phyloP scores from a whole-genome alignment of 2,329 filamentous ascomycete genomes.

The Cladosporium sp. region DNA sequence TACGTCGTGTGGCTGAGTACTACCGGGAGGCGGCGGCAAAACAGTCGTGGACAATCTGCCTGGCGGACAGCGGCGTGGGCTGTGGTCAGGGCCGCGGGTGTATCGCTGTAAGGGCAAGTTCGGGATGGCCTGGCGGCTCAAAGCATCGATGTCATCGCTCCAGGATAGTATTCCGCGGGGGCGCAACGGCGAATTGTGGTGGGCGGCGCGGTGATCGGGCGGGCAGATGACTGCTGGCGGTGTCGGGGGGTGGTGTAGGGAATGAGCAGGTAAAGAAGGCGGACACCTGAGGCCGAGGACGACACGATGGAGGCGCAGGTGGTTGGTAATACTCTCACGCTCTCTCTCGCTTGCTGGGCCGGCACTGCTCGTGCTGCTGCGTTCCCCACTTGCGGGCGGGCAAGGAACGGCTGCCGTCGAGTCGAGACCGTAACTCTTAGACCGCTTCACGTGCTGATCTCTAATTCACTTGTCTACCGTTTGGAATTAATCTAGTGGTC shows the following conservation, averaged over 20 bases:
- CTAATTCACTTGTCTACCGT: neutral
- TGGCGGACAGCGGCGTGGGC: conserved; percentile 6
- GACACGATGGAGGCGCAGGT: neutral
- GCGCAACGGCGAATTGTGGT: neutral
- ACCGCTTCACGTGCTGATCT: neutral
- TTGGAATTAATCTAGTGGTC: too few species aligned
- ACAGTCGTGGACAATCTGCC: conserved; percentile 8
- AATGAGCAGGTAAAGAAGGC: neutral
- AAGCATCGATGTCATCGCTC: conserved; percentile 9
- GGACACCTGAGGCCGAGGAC: neutral
- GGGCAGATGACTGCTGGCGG: neutral
- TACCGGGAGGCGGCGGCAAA: neutral
- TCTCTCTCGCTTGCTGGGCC: neutral
- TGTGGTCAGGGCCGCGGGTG: conserved; percentile 1
- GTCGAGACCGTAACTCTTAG: neutral
- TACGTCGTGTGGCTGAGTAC: neutral
- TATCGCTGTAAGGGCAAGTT: neutral
- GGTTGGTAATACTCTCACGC: neutral
- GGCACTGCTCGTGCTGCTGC: neutral
- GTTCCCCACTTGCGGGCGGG: neutral
- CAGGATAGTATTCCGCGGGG: neutral
- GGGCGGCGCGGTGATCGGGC: neutral
- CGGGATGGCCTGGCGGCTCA: conserved; percentile 10
- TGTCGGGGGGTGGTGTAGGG: neutral
- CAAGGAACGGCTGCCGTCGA: neutral